Evolutionary conservation across 2,329 filamentous ascomycete species (phyloP), one percentile per base, ranked within the genome.

Genomic region (Didymella segeticola): DNA sequence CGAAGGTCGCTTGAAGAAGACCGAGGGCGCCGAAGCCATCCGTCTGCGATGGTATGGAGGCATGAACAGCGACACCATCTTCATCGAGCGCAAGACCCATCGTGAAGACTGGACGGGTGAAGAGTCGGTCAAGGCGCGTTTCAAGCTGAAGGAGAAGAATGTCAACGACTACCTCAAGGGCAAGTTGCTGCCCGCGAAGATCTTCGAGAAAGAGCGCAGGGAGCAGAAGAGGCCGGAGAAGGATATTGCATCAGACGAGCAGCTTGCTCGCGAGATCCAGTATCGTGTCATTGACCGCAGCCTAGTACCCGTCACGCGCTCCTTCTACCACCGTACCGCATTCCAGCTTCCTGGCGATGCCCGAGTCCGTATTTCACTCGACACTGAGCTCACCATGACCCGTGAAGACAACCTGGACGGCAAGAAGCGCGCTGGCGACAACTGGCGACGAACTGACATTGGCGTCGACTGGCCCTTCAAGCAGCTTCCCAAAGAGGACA

Each of bases 71-170:
- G 93, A 98, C 71, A 95, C 91, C 48, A 96, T 98, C 52, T 99
- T 98, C 69, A 89, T 99, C 20, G 95, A 99, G 80, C 86, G 95
- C 58, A 99, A 99, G 79, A 99, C 95, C 1, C 95, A 99, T 79
- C 89, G 95, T 31, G 95, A 99, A 76, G 95, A 99, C 75, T 99
- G 95, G 95, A 99, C 95, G 0, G 95, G 95, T 53, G 95, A 99
- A 75, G 96, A 98, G 79, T 98, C 93, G 1, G 95, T 99, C 78
- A 99, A 99, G 80, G 93, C 95, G 36, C 89, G 95, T 36, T 99
- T 99, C 71, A 84, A 90, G 8, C 82, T 95, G 61, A 98, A 99
- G 80, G 95, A 99, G 79, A 99, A 99, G 83, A 90, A 97, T 59
- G 89, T 99, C 70, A 98, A 98, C 70, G 84, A 91, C 12, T 99